These are phyloP conservation scores for Cladorrhinum sp. DNA, from an alignment of 2,329 filamentous ascomycete genomes.

Conservation along the genomic window DNA sequence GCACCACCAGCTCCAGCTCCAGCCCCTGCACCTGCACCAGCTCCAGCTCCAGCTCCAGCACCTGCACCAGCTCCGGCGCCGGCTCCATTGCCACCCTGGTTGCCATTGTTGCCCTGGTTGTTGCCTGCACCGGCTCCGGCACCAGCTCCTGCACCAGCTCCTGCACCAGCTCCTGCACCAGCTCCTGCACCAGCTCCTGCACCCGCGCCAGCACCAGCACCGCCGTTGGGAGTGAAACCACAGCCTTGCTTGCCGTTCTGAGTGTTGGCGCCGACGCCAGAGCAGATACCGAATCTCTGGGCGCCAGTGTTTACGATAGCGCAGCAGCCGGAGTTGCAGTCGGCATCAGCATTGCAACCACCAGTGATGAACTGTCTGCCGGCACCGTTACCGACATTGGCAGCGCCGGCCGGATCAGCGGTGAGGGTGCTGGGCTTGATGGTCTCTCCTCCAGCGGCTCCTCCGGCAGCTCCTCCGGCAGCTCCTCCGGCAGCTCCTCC, in stretches of 20 bases:
- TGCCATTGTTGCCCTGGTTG: neutral
- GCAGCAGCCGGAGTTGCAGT: conserved; percentile 33
- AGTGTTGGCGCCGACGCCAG: conserved; percentile 27
- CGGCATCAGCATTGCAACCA: conserved; percentile 29
- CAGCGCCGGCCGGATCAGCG: conserved; percentile 33
- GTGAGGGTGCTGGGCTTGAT: conserved; percentile 15
- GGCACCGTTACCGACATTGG: conserved; percentile 30
- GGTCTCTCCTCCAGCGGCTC: conserved; percentile 7
- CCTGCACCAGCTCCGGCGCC: no score
- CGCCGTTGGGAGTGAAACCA: conserved; percentile 24
- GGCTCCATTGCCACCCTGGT: neutral
- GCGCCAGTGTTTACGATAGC: conserved; percentile 25
- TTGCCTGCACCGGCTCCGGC: neutral
- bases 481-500: neutral
- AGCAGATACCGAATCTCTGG: conserved; percentile 28
- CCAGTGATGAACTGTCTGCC: conserved; percentile 32
- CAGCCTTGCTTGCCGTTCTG: conserved; percentile 32
- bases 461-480: conserved; percentile 14
- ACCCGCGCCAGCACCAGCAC: conserved; percentile 1
- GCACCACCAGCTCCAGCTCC: neutral
- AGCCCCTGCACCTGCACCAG: neutral
- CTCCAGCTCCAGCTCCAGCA: neutral
- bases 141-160: neutral
- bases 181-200: neutral
- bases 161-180: neutral